phyloP scores from a whole-genome alignment of 495 filamentous ascomycete species.

The Lasiosphaeriaceae sp. region DNA sequence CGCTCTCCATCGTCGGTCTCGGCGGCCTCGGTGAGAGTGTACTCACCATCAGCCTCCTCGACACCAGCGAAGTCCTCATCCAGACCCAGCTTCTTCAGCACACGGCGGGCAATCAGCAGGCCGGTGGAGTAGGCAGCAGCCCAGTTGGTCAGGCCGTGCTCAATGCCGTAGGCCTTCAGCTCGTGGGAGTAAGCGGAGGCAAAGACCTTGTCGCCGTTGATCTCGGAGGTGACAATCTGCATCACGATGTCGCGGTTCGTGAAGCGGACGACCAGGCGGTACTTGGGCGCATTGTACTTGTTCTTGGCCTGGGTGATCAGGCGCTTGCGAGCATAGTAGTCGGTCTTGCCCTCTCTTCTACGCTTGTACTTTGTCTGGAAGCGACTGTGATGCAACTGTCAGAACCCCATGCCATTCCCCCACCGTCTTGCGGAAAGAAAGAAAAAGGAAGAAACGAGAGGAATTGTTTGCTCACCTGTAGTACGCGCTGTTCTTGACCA shows the following conservation, averaged over 20 bases:
- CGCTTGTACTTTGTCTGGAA: constrained; percentile 99
- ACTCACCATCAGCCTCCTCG: constrained; percentile 93
- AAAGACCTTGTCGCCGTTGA: constrained; percentile 96
- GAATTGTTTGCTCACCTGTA: constrained; percentile 65
- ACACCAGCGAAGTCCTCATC: constrained; percentile 89
- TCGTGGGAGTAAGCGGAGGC: constrained; percentile 92
- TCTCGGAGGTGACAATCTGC: constrained; percentile 96
- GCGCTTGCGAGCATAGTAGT: constrained; percentile 99
- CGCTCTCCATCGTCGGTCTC: constrained; percentile 82
- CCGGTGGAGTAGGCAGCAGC: constrained; percentile 94
- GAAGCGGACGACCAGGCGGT: constrained; percentile 99
- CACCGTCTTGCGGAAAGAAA: too few species aligned
- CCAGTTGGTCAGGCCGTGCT: constrained; percentile 99
- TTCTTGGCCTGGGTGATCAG: constrained; percentile 99
- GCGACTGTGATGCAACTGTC: constrained; percentile 56
- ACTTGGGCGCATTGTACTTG: constrained; percentile 99
- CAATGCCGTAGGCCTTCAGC: constrained; percentile 93
- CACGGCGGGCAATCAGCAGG: constrained; percentile 92
- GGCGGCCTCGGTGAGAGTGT: constrained; percentile 83
- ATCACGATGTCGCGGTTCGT: constrained; percentile 99
- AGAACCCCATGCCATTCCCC: constrained; percentile 4
- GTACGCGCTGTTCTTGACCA: constrained; percentile 94
- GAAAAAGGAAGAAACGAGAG: too few species aligned
- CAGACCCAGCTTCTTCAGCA: constrained; percentile 92
- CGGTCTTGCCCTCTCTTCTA: constrained; percentile 94